phyloP scores from a whole-genome alignment of 805 yeast genomes.

The Zygosaccharomyces bisporus region DNA sequence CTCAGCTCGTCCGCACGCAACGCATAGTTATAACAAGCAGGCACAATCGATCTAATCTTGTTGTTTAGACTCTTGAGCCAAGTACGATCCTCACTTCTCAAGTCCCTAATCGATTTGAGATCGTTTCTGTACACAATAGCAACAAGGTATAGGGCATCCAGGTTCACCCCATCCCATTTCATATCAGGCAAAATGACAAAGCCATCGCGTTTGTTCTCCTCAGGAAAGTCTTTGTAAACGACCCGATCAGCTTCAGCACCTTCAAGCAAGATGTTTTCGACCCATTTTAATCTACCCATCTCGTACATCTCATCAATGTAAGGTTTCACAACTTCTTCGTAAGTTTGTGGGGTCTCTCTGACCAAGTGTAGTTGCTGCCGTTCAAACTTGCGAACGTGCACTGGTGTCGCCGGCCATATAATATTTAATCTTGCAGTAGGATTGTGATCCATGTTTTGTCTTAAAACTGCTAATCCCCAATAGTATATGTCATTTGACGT shows the following conservation, averaged over 20 bases:
- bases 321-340: constrained; percentile 59
- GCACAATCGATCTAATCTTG: constrained; percentile 47
- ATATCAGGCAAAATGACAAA: constrained; percentile 86
- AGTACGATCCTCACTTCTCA: constrained; percentile 52
- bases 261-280: constrained; percentile 70
- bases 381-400: constrained; percentile 76
- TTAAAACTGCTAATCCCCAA: constrained; percentile 65
- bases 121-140: constrained; percentile 69
- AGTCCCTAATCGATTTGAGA: constrained; percentile 71
- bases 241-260: constrained; percentile 84
- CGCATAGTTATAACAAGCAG: constrained; percentile 41
- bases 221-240: constrained; percentile 53
- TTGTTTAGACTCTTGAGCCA: constrained; percentile 50
- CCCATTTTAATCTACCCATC: constrained; percentile 85
- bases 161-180: constrained; percentile 85
- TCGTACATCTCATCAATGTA: constrained; percentile 65
- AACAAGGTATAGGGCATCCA: constrained; percentile 71
- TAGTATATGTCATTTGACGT: constrained; percentile 79
- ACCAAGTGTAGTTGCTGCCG: constrained; percentile 58
- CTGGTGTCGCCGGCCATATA: constrained; percentile 84
- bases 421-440: constrained; percentile 72
- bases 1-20: constrained; percentile 57
- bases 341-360: constrained; percentile 77
- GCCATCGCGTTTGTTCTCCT: constrained; percentile 47
- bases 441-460: constrained; percentile 41